phyloP scores from a whole-genome alignment of 768 basidiomycete species.

The Hypsizygus marmoreus region DNA sequence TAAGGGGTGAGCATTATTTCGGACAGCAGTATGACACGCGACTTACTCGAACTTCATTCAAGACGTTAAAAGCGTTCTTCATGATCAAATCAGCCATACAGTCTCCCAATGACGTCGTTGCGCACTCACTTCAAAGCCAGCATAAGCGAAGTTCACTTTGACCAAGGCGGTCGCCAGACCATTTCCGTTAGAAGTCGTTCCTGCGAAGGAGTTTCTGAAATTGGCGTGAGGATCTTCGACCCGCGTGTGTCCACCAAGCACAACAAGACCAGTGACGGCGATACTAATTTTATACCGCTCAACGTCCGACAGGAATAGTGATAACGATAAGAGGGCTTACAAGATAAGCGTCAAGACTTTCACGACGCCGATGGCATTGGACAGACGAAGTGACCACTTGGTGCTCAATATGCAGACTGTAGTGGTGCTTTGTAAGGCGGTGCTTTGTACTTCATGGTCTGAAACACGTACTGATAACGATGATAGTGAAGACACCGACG shows the following conservation, averaged over 20 bases:
- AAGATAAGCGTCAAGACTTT: constrained; percentile 33
- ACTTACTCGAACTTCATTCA: constrained; percentile 41
- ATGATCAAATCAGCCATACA: neutral
- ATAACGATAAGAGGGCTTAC: constrained; percentile 14
- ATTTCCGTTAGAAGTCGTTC: constrained; percentile 51
- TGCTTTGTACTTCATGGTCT: neutral
- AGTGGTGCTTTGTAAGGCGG: constrained; percentile 4
- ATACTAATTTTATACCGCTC: constrained; percentile 27
- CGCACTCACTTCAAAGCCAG: constrained; percentile 34
- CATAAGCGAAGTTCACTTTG: constrained; percentile 40
- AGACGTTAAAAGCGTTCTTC: constrained; percentile 47
- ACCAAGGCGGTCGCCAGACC: constrained; percentile 40
- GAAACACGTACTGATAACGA: constrained; percentile 27
- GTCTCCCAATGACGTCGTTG: neutral
- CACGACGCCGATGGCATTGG: constrained; percentile 34
- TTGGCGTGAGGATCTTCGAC: constrained; percentile 59
- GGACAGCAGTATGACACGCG: neutral
- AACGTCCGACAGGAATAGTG: neutral
- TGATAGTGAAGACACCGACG: constrained; percentile 32
- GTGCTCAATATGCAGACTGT: constrained; percentile 34
- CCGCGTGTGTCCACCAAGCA: constrained; percentile 57
- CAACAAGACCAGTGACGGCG: constrained; percentile 59
- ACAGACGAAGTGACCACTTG: constrained; percentile 39
- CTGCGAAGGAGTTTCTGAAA: constrained; percentile 59
- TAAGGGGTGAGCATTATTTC: neutral